Evolutionary conservation across 129 eudicot genomes (phyloP), one percentile per base, ranked within the genome.

Genomic region (Flaveria sonorensis): DNA sequence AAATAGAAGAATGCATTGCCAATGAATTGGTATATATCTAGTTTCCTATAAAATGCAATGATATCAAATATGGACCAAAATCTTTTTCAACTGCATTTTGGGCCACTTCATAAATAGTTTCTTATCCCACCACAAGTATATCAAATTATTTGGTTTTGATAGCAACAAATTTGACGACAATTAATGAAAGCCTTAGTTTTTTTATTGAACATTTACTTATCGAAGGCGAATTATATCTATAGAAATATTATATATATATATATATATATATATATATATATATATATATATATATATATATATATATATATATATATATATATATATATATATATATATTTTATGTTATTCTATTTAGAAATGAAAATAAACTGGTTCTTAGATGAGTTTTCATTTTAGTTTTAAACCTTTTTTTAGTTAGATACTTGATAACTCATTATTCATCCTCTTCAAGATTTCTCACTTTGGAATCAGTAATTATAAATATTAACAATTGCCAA

Each of bases 101-200:
- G 82, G 70, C 82, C 76, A 78, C 70, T 78, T 69, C 82, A 69
- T 78, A 57, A 69, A 69, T 77, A 40, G 59, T 77, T 55, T 68
- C 81, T 68, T 77, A 77, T 77, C 81, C 76, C 67, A 39, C 81
- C 24, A 40, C 68, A 68, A 2, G 81, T 45, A 68, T 42, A 42
- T 56, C 60, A 69, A 40, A 65, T 47, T 36, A 77, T 53, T 53
- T 77, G 68, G 68, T 77, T 77, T 68, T 23, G 67, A 77, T 77
- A 45, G 81, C n/a, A 39, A 55, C 75, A 43, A 20, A 40, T 68
- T 68, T 59, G 18, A 51, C 43, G 50, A 11, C 45, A 68, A 66
- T 21, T 5, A 36, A 47, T 62, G 59, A 74, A 74, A 23, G 45
- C 50, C 24, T 18, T 48, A 23, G 23, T 9, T 21, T 43, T 9